phyloP scores from a whole-genome alignment of 2,329 filamentous ascomycete genomes.

The Ophiostoma quercus region DNA sequence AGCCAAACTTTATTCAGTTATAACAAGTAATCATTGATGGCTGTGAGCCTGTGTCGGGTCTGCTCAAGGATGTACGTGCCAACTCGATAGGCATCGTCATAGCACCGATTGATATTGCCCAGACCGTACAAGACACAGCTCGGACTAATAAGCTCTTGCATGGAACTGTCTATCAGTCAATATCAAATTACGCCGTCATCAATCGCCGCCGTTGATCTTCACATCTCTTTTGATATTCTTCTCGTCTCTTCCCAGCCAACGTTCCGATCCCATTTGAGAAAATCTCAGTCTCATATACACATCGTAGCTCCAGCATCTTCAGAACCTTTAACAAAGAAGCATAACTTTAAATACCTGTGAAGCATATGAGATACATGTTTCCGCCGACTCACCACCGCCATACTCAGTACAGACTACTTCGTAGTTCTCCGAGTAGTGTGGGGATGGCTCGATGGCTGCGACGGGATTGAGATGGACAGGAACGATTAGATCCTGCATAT shows the following conservation, averaged over 20 bases:
- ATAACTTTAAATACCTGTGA: not conserved
- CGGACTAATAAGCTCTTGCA: not conserved
- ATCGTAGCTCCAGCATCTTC: too few species aligned
- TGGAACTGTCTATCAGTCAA: not conserved
- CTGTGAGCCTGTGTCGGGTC: not conserved
- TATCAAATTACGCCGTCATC: not conserved
- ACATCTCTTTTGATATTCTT: not conserved
- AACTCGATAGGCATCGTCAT: not conserved
- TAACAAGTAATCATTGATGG: not conserved
- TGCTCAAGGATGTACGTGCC: not conserved
- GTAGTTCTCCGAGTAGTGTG: too few species aligned
- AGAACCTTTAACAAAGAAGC: not conserved
- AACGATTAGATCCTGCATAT: slow-evolving; percentile 1
- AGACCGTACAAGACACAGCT: not conserved
- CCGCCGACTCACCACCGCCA: not conserved
- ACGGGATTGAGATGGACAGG: slow-evolving; percentile 8
- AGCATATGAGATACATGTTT: not conserved
- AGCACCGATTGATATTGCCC: not conserved
- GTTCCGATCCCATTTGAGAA: too few species aligned
- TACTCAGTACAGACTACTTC: too few species aligned
- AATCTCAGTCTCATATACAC: too few species aligned
- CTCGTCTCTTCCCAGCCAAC: too few species aligned
- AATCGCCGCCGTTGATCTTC: not conserved
- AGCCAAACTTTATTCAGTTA: not conserved
- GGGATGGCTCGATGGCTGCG: not conserved